phyloP scores from a whole-genome alignment of 2,329 filamentous ascomycete species.

The Cytospora piceae region DNA sequence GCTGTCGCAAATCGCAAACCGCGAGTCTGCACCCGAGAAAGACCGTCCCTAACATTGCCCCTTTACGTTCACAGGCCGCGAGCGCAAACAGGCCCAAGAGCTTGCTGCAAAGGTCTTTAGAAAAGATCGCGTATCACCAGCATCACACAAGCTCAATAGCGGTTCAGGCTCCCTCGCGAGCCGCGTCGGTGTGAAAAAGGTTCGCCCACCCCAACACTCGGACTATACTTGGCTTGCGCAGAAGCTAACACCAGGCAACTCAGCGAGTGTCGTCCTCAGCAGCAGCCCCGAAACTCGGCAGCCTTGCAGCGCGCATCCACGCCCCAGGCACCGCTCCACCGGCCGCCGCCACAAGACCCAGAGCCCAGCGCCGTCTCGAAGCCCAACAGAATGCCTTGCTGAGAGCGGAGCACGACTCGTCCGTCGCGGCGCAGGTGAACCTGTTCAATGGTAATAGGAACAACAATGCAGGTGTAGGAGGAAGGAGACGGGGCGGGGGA shows the following conservation, averaged over 20 bases:
- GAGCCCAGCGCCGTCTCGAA: conserved; percentile 41
- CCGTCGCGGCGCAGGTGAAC: conserved; percentile 40
- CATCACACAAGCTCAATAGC: conserved; percentile 51
- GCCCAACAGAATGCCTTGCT: conserved; percentile 42
- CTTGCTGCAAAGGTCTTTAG: conserved; percentile 76
- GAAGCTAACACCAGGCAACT: conserved; percentile 10
- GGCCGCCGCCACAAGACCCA: conserved; percentile 35
- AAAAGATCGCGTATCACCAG: conserved; percentile 60
- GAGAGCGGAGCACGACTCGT: conserved; percentile 44
- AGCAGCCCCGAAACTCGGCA: conserved; percentile 38
- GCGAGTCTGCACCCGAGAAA: neutral
- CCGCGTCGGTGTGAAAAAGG: conserved; percentile 75
- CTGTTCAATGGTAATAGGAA: conserved; percentile 33
- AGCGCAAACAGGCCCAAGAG: conserved; percentile 71
- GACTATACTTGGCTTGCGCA: conserved; percentile 31
- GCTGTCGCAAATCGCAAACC: conserved; percentile 8
- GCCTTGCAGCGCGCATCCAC: conserved; percentile 53
- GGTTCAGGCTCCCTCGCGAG: conserved; percentile 66
- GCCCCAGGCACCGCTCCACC: conserved; percentile 41
- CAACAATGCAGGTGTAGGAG: conserved; percentile 32
- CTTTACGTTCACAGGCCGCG: conserved; percentile 52
- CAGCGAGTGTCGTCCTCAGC: conserved; percentile 36
- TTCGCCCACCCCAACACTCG: conserved; percentile 39
- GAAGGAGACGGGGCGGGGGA: conserved; percentile 32
- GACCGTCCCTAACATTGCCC: conserved; percentile 19